A percentile compares a stretch with the other conserved stretches of the same genome.
Evolutionary conservation across 78 protist species (phyloP).

Genomic region (Protostelium mycophagum): DNA sequence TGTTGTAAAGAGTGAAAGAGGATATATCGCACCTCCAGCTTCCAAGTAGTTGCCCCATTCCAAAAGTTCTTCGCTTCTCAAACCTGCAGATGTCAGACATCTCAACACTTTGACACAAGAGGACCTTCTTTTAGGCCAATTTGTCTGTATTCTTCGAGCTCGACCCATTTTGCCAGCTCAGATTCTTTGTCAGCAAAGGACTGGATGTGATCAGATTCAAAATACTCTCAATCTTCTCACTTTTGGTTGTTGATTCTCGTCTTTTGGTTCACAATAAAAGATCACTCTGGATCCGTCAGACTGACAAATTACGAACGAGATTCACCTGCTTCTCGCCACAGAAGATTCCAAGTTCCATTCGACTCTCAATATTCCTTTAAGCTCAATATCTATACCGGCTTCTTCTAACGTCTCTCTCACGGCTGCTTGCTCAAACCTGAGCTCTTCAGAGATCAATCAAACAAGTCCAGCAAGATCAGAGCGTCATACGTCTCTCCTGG

Average conservation of each 20-base stretch:
- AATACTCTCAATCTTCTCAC: no score
- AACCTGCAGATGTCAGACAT: background rate
- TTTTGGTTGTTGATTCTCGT: constrained; percentile 14
- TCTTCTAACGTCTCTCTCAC: constrained; percentile 50
- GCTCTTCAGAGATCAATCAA: no score
- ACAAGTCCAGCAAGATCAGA: background rate
- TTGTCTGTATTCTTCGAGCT: background rate
- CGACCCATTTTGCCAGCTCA: constrained; percentile 24
- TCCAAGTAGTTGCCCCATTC: constrained; percentile 36
- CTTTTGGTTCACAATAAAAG: constrained; percentile 33
- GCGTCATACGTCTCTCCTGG: constrained; percentile 3
- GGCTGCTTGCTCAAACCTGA: constrained; percentile 24
- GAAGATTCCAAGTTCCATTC: constrained; percentile 10
- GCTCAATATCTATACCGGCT: constrained; percentile 40
- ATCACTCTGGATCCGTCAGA: no score
- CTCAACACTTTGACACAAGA: background rate
- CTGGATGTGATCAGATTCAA: no score
- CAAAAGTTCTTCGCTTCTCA: constrained; percentile 35
- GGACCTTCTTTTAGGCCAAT: background rate
- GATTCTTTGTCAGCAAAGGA: constrained; percentile 33
- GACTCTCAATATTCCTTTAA: constrained; percentile 38
- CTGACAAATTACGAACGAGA: no score
- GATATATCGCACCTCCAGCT: constrained; percentile 12
- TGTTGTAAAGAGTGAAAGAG: constrained; percentile 11
- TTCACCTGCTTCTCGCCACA: no score